These are phyloP conservation scores for Fusarium virguliforme DNA, from an alignment of 2,329 filamentous ascomycete species.

Conservation along the genomic window DNA sequence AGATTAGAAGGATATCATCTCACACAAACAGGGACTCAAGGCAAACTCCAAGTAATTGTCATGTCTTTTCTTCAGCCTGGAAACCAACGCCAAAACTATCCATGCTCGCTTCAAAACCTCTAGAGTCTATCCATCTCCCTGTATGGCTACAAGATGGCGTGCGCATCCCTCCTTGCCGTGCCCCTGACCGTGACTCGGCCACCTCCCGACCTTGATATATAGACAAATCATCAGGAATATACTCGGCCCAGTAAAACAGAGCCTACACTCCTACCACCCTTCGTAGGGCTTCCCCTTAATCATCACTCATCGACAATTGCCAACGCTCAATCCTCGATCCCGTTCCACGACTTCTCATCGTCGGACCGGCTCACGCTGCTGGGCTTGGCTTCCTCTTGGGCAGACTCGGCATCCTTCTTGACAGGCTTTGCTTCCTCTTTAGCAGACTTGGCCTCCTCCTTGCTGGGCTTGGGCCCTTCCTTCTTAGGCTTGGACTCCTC, in stretches of 20 bases:
- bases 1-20: not conserved
- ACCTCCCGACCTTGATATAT: slow-evolving; percentile 4
- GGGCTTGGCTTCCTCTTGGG: slow-evolving; percentile 25
- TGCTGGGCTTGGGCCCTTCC: slow-evolving; percentile 8
- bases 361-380: slow-evolving; percentile 50
- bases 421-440: slow-evolving; percentile 4
- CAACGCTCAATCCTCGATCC: slow-evolving; percentile 57
- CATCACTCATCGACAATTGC: not conserved
- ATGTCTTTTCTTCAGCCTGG: slow-evolving; percentile 19
- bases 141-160: slow-evolving; percentile 11
- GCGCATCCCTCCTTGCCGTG: not conserved
- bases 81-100: slow-evolving; percentile 36
- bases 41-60: slow-evolving; percentile 4
- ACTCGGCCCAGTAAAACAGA: not conserved
- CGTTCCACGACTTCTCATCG: slow-evolving; percentile 63
- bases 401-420: too few relatives aligned
- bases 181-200: not conserved
- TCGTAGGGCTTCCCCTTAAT: not conserved
- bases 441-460: not conserved
- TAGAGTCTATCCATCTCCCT: slow-evolving; percentile 37
- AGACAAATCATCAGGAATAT: slow-evolving; percentile 13
- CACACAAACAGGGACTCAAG: not conserved
- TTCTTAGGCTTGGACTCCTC: slow-evolving; percentile 23
- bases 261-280: slow-evolving; percentile 10
- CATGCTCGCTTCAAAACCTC: slow-evolving; percentile 31